Percentiles rank a stretch among this genome's conserved stretches.
Conservation (phyloP, 495 filamentous ascomycete species). For the Talaromyces trachyspermus region DNA sequence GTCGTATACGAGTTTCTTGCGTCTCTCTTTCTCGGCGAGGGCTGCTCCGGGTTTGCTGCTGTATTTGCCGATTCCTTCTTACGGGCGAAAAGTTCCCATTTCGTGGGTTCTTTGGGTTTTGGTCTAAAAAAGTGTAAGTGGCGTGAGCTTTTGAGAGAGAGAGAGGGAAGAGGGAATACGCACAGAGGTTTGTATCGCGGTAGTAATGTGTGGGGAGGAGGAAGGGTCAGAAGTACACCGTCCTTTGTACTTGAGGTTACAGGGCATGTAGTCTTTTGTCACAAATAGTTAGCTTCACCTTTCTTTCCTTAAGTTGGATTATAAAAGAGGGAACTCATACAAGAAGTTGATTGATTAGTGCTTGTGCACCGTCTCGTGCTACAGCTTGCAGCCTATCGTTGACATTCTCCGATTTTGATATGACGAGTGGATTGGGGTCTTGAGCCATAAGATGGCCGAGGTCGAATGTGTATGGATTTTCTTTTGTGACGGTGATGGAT, state of each 20-base stretch:
- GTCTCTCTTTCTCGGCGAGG: slow-evolving; percentile 49
- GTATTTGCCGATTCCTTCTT: slow-evolving; percentile 76
- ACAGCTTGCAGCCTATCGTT: slow-evolving; percentile 50
- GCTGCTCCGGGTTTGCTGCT: slow-evolving; percentile 34
- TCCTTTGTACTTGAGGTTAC: slow-evolving; percentile 52
- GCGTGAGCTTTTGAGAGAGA: background rate
- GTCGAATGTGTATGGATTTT: slow-evolving; percentile 87
- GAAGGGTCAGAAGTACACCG: slow-evolving; percentile 71
- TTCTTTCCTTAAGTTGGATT: background rate
- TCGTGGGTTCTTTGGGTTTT: slow-evolving; percentile 68
- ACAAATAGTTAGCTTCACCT: background rate
- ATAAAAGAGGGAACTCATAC: slow-evolving; percentile 3
- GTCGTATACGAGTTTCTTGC: slow-evolving; percentile 77
- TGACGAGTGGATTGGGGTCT: slow-evolving; percentile 73
- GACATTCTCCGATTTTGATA: slow-evolving; percentile 27
- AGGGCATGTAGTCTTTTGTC: slow-evolving; percentile 56
- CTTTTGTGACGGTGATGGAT: slow-evolving; percentile 64
- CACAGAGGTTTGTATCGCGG: slow-evolving; percentile 82
- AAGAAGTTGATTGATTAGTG: slow-evolving; percentile 82
- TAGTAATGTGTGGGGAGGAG: slow-evolving; percentile 54
- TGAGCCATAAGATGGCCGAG: slow-evolving; percentile 74
- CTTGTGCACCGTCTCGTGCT: slow-evolving; percentile 82
- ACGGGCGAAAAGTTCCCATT: slow-evolving; percentile 90
- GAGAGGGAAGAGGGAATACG: background rate
- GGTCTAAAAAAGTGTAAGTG: slow-evolving; percentile 30